Evolutionary conservation across 1,284 basidiomycete genomes (phyloP), one percentile per base, ranked within the genome.

Genomic region (Heterobasidion annosum): DNA sequence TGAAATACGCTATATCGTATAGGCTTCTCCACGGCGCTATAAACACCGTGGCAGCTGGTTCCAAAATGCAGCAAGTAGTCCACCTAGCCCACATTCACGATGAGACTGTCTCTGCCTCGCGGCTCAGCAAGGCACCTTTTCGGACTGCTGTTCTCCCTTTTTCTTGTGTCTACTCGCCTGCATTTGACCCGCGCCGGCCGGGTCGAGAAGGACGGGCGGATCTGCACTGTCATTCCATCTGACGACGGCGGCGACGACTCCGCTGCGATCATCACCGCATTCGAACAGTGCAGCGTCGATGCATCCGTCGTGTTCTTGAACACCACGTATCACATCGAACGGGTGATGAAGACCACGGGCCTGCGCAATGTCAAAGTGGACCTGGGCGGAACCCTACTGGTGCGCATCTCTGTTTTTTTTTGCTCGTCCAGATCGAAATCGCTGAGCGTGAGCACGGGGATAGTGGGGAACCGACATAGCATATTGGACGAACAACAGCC

Each of bases 401-500:
- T 69, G 44, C 55, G 64, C 55, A 35, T 32, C 19, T 43, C 7
- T 34, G 15, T 43, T 51, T 18, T 18, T 18, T 18, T 34, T 18
- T 46, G 16, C 42, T 32, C n/a, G 7, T 19, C 2, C 43, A 12
- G 6, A 25, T 25, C 5, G 25, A 25, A 25, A 25, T 25, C 25
- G 25, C 25, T 5, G 25, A 25, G 25, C 25, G 6, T 55, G 33
- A 8, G n/a, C 18, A 3, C 16, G 13, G 3, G 3, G 34, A 8
- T 45, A 68, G 68, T 69, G 66, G 67, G 63, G 66, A 18, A 65
- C 62, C 3, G 64, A 69, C 44, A 63, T 65, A 15, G 63, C 62
- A 8, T 69, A 67, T 51, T 70, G 67, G 68, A 55, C 61, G 12
- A 57, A 60, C 8, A 64, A 67, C 55, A 62, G 65, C 32, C 50